Percentiles rank a stretch among this genome's conserved stretches.
phyloP scores from a whole-genome alignment of 2,329 filamentous ascomycete genomes.

The Nemania diffusa region DNA sequence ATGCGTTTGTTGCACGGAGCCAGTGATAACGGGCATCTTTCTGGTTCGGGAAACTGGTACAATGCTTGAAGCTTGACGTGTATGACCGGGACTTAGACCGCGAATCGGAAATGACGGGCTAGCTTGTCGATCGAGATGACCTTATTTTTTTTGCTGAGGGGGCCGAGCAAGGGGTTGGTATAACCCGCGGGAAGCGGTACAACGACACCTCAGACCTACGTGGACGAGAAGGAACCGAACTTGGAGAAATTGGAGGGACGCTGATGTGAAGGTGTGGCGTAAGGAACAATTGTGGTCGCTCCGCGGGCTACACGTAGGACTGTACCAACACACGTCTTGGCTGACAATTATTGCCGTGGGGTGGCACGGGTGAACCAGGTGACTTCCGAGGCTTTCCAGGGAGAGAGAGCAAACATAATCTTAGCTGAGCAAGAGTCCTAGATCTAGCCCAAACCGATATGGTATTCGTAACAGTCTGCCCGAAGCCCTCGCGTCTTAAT shows the following conservation, averaged over 20 bases:
- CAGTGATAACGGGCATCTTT: constrained; percentile 55
- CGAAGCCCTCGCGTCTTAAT: constrained; percentile 6
- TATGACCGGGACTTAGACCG: constrained; percentile 42
- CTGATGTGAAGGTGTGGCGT: constrained; percentile 35
- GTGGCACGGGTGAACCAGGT: constrained; percentile 33
- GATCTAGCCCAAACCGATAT: constrained; percentile 24
- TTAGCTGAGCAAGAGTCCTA: constrained; percentile 37
- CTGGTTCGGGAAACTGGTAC: constrained; percentile 49
- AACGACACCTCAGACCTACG: constrained; percentile 35
- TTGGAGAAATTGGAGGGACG: constrained; percentile 30
- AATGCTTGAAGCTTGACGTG: constrained; percentile 39
- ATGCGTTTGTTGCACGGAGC: constrained; percentile 44
- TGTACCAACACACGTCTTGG: constrained; percentile 32
- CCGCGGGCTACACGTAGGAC: constrained; percentile 31
- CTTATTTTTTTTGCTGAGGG: constrained; percentile 29
- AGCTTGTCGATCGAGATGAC: constrained; percentile 44
- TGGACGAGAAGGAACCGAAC: constrained; percentile 15
- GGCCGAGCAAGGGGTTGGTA: constrained; percentile 40
- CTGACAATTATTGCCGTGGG: constrained; percentile 33
- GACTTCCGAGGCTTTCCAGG: constrained; percentile 28
- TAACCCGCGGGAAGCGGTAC: constrained; percentile 36
- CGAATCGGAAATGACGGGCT: constrained; percentile 40
- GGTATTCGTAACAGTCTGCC: constrained; percentile 7
- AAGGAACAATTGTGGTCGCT: constrained; percentile 30
- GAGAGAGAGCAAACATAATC: constrained; percentile 30